Evolutionary conservation across 169 alveolate genomes (phyloP).

Genomic region (Amoebophrya sp.): DNA sequence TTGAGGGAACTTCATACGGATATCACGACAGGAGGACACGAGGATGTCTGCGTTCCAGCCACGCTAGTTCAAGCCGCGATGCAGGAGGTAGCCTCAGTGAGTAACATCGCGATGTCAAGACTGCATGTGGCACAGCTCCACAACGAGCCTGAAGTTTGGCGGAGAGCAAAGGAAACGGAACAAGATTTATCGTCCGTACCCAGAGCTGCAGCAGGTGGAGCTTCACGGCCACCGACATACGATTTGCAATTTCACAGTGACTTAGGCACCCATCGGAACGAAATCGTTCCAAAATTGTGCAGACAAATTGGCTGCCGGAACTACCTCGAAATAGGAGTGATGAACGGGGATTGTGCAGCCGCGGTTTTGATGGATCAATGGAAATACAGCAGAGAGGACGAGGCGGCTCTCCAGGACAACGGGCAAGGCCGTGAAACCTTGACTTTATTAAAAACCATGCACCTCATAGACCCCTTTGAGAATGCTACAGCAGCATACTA

Average conservation of each 20-base stretch:
- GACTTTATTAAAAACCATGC: no score
- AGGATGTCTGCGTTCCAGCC: not conserved
- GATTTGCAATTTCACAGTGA: not conserved
- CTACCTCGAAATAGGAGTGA: not conserved
- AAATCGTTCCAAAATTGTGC: not conserved
- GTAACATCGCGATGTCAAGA: not conserved
- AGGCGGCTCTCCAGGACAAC: no score
- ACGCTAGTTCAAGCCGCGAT: not conserved
- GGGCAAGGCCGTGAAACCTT: no score
- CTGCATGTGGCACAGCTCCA: not conserved
- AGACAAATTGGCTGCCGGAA: no score
- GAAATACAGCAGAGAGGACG: no score
- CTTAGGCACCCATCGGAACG: not conserved
- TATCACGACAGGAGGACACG: no score
- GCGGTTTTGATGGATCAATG: no score
- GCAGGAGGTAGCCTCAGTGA: not conserved
- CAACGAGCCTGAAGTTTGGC: not conserved
- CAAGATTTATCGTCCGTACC: no score
- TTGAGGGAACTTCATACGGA: no score
- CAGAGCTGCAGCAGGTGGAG: no score
- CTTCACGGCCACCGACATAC: no score
- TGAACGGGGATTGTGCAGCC: not conserved
- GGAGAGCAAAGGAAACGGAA: not conserved
- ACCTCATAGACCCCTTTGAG: not conserved
- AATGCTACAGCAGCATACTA: not conserved